Evolutionary conservation across 75 land plant species (phyloP).

Genomic region (Pinus taeda): DNA sequence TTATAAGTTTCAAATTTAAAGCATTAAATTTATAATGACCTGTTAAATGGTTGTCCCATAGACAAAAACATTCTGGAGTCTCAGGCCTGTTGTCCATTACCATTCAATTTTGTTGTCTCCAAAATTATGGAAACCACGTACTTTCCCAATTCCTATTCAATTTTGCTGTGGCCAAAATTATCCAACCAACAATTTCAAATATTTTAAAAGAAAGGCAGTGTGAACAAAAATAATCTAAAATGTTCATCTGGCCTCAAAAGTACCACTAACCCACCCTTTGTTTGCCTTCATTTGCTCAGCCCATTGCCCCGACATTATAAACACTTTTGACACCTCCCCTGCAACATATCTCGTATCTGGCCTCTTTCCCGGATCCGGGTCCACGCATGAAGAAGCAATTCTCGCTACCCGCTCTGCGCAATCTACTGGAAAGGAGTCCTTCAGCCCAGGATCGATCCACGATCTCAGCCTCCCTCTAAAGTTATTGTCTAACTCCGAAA

Average conservation of each 20-base stretch:
- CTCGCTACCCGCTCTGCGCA: conserved; percentile 20
- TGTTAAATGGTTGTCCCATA: too few relatives aligned
- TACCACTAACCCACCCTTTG: background rate
- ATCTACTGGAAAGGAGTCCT: conserved; percentile 39
- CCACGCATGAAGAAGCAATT: conserved; percentile 27
- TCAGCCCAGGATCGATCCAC: conserved; percentile 42
- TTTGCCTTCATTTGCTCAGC: conserved; percentile 15
- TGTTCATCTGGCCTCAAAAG: background rate
- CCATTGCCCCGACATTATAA: conserved; percentile 20
- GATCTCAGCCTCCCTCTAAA: conserved; percentile 12
- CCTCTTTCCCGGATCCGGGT: conserved; percentile 24
- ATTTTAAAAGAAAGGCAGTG: too few relatives aligned
- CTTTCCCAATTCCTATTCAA: too few relatives aligned
- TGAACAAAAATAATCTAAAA: too few relatives aligned
- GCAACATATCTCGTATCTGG: conserved; percentile 35
- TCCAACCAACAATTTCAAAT: too few relatives aligned
- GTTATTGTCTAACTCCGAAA: background rate
- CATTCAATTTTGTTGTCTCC: too few relatives aligned
- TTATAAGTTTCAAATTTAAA: too few relatives aligned
- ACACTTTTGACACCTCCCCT: conserved; percentile 15
- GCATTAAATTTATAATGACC: too few relatives aligned
- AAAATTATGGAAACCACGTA: too few relatives aligned
- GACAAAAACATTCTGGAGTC: too few relatives aligned
- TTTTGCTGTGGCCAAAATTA: too few relatives aligned
- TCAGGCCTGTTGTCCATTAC: too few relatives aligned